Conservation (phyloP, 2,329 filamentous ascomycete species). For the Botrytis fabae region DNA sequence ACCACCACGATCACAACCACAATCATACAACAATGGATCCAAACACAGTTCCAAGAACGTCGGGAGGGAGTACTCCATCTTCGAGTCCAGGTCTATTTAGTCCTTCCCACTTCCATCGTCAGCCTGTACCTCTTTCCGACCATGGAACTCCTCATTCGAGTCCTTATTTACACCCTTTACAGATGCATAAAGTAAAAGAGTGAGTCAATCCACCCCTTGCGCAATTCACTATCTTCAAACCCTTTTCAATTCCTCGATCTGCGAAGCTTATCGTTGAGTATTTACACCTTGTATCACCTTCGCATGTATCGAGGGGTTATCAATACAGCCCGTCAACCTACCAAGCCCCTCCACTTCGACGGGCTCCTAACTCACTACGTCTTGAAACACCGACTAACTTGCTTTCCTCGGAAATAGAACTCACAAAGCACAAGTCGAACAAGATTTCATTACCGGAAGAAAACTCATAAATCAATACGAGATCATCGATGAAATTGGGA, state of each 20-base stretch:
- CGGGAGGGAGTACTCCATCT: constrained; percentile 56
- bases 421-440: constrained; percentile 86
- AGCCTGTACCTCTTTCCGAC: constrained; percentile 45
- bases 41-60: constrained; percentile 30
- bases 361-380: background rate
- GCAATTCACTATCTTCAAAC: background rate
- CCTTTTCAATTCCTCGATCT: background rate
- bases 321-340: background rate
- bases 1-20: constrained; percentile 19
- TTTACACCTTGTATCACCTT: background rate
- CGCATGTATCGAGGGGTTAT: background rate
- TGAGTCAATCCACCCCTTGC: constrained; percentile 48
- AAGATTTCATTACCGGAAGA: constrained; percentile 83
- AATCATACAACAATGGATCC: constrained; percentile 39
- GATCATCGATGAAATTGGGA: constrained; percentile 92
- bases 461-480: constrained; percentile 99
- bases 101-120: constrained; percentile 46
- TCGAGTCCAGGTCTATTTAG: constrained; percentile 64
- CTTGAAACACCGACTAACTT: constrained; percentile 30
- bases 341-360: background rate
- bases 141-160: constrained; percentile 55
- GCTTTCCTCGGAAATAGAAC: constrained; percentile 56
- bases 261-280: background rate
- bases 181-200: constrained; percentile 75
- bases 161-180: constrained; percentile 68